Evolutionary conservation across 768 basidiomycete species (phyloP), one percentile per base, ranked within the genome.

Genomic region (Trametopsis cervina): DNA sequence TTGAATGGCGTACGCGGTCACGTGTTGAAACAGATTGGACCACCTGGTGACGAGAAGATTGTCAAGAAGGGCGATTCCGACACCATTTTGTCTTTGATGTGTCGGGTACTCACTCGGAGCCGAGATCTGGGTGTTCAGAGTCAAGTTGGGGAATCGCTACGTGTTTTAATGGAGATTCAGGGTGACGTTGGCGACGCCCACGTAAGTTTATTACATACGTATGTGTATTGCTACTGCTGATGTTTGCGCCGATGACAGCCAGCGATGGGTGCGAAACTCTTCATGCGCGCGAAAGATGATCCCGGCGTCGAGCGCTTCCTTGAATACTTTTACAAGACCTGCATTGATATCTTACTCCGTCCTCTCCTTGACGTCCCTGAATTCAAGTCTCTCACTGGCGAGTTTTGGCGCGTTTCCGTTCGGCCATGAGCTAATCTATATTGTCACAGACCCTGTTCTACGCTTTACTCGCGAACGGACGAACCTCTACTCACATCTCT

Each of bases 281-380:
- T 72, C 64, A 74, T 69, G 24, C 80, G 83, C 4, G 58, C 68
- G 46, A 91, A 87, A 63, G 93, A 95, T 54, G 89, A 91, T 45
- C 85, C 87, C 4, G 77, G 80, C 27, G 85, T 84, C 1, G 96
- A 98, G 63, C 78, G 81, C 48, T 99, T 93, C 71, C 72, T 94
- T 60, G 86, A 93, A 33, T 90, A 91, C 63, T 95, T 97, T 66
- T 97, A 97, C 70, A 90, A 91, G 64, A 72, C 78, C 39, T 89
- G 85, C 61, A 70, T 85, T 51, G 67, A 75, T n/a, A 74, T 75
- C n/a, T 69, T 99, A 43, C 85, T 91, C 69, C 80, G 78, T 61
- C 94, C 96, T 4, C 68, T 96, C 37, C 63, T 69, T 57, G 70
- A 89, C 47, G 69, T 96, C 21, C 79, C 87, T 2, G 87, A 89